phyloP scores from a whole-genome alignment of 2,329 filamentous ascomycete species.

The Didymella exigua region DNA sequence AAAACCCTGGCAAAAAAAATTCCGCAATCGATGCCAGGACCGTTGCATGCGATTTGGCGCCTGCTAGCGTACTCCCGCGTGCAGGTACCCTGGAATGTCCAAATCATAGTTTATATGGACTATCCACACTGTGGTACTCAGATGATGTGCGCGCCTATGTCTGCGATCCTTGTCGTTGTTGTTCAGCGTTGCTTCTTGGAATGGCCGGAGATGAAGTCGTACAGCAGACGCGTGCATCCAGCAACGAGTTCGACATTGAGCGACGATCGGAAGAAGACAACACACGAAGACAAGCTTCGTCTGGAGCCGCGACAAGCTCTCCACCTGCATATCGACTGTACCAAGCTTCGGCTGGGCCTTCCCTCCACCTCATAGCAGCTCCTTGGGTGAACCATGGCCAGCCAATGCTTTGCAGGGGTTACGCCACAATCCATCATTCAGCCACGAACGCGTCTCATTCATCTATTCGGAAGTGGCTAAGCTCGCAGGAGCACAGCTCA shows the following conservation, averaged over 20 bases:
- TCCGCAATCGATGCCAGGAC: slow-evolving; percentile 1
- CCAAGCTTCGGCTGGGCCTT: not conserved
- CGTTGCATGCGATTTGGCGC: not conserved
- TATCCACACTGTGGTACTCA: not conserved
- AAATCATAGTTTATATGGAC: not conserved
- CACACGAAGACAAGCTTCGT: not conserved
- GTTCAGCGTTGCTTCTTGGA: not conserved
- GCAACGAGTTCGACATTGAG: not conserved
- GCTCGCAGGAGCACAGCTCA: not conserved
- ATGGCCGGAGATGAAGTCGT: not conserved
- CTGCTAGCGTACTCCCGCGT: not conserved
- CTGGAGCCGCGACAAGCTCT: not conserved
- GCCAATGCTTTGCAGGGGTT: not conserved
- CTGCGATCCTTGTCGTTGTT: not conserved
- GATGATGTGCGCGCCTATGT: not conserved
- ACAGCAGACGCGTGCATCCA: not conserved
- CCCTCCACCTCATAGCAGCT: not conserved
- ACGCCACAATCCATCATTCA: slow-evolving; percentile 7
- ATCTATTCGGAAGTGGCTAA: not conserved
- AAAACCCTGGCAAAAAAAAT: not conserved
- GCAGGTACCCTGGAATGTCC: not conserved
- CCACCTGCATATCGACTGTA: not conserved
- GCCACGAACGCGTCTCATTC: slow-evolving; percentile 2
- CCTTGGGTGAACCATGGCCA: not conserved
- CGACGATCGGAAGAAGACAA: not conserved